Percentiles rank a stretch among this genome's conserved stretches.
These are phyloP conservation scores for Ambrosiella xylebori DNA, from an alignment of 2,329 filamentous ascomycete species.

Conservation along the genomic window DNA sequence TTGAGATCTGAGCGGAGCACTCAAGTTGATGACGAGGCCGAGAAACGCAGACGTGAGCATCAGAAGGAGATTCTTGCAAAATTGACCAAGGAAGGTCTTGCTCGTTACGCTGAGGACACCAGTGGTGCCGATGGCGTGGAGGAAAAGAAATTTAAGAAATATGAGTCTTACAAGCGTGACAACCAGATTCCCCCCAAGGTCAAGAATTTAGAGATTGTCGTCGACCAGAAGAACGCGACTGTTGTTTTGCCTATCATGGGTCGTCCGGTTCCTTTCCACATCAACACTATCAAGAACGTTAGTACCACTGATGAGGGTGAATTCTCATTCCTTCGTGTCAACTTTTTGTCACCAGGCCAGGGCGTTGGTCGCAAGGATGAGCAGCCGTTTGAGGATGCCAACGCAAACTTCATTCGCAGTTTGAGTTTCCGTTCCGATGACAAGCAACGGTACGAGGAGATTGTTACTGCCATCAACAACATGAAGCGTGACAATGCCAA, in stretches of 20 bases:
- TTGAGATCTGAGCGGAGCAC: constrained; percentile 80
- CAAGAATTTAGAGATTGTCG: constrained; percentile 72
- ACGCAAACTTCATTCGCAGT: constrained; percentile 88
- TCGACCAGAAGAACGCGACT: constrained; percentile 78
- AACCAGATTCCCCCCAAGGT: constrained; percentile 76
- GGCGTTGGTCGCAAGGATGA: constrained; percentile 95
- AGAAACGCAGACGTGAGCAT: constrained; percentile 73
- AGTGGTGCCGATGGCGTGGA: constrained; percentile 75
- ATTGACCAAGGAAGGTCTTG: constrained; percentile 78
- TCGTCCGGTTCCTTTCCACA: constrained; percentile 92
- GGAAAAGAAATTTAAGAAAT: constrained; percentile 96
- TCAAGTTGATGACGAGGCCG: constrained; percentile 76
- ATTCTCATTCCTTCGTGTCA: constrained; percentile 86
- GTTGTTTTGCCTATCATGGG: constrained; percentile 95
- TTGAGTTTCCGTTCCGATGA: constrained; percentile 88
- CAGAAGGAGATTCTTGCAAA: constrained; percentile 75
- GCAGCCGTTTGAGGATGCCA: constrained; percentile 90
- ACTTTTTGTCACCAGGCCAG: constrained; percentile 91
- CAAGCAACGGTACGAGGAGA: constrained; percentile 72
- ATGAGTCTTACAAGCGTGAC: constrained; percentile 96
- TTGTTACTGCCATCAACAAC: constrained; percentile 84
- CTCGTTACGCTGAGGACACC: constrained; percentile 70
- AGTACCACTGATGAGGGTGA: constrained; percentile 95
- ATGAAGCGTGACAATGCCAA: constrained; percentile 86
- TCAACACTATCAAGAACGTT: constrained; percentile 94